A percentile compares a stretch with the other conserved stretches of the same genome.
These are phyloP conservation scores for Xylariaceae sp. DNA, from an alignment of 2,329 filamentous ascomycete species.

Conservation along the genomic window DNA sequence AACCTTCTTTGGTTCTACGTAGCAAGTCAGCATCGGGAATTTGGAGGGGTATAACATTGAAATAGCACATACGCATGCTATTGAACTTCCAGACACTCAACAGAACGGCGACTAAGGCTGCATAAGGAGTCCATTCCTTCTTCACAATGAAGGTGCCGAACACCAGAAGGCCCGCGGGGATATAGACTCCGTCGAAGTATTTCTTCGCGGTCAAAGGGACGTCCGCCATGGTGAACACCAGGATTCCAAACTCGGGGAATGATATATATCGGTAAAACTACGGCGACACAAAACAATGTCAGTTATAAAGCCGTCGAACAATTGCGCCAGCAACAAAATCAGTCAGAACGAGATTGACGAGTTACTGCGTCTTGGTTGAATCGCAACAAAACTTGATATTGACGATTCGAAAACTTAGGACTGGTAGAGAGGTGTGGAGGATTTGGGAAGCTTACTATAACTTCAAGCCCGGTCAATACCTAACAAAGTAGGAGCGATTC, in stretches of 20 bases:
- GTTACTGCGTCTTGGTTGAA: constrained; percentile 1
- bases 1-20: constrained; percentile 75
- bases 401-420: constrained; percentile 1
- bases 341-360: background rate
- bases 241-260: constrained; percentile 1
- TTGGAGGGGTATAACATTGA: background rate
- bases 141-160: constrained; percentile 80
- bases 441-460: constrained; percentile 15
- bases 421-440: constrained; percentile 7
- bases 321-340: too few relatives aligned
- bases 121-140: constrained; percentile 76
- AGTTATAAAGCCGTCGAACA: too few relatives aligned
- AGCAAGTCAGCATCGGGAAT: constrained; percentile 27
- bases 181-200: constrained; percentile 81
- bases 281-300: constrained; percentile 1
- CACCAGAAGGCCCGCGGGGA: constrained; percentile 80
- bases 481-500: constrained; percentile 18
- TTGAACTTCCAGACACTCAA: constrained; percentile 76
- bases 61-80: constrained; percentile 66
- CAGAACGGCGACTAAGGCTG: constrained; percentile 68
- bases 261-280: background rate
- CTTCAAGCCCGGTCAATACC: constrained; percentile 13
- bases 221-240: constrained; percentile 49
- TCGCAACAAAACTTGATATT: background rate
- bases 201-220: constrained; percentile 59